phyloP scores from a whole-genome alignment of 2,329 filamentous ascomycete genomes.

The Phaeomoniella chlamydospora region DNA sequence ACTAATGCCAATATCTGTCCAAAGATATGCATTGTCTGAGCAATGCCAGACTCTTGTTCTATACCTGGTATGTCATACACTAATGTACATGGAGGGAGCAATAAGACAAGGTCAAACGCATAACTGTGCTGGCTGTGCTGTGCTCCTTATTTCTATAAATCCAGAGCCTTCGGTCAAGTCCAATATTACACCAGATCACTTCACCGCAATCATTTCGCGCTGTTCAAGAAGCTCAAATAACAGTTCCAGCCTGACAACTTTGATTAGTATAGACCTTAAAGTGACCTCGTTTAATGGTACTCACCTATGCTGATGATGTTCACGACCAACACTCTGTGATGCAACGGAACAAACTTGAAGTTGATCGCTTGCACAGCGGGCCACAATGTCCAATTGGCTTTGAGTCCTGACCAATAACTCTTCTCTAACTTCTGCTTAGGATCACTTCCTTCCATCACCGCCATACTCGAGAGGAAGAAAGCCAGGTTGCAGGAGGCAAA shows the following conservation, averaged over 20 bases:
- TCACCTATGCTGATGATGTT: slow-evolving; percentile 62
- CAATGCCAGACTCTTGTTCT: too few species aligned
- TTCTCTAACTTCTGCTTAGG: slow-evolving; percentile 55
- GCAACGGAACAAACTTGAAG: slow-evolving; percentile 73
- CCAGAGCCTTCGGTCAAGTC: too few species aligned
- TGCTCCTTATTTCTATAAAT: too few species aligned
- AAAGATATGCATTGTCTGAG: too few species aligned
- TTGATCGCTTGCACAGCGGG: slow-evolving; percentile 72
- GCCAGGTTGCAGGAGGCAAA: slow-evolving; percentile 78
- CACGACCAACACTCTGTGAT: slow-evolving; percentile 73
- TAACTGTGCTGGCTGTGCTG: too few species aligned
- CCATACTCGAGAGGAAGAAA: slow-evolving; percentile 73
- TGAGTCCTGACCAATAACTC: slow-evolving; percentile 57
- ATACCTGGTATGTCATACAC: too few species aligned
- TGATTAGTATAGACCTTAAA: background rate
- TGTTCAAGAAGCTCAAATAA: slow-evolving; percentile 42
- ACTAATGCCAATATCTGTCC: too few species aligned
- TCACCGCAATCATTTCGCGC: slow-evolving; percentile 18
- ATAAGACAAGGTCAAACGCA: too few species aligned
- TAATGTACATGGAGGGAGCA: too few species aligned
- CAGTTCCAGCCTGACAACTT: slow-evolving; percentile 39
- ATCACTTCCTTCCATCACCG: slow-evolving; percentile 57
- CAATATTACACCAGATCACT: too few species aligned
- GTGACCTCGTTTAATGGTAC: slow-evolving; percentile 12
- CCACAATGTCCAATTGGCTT: slow-evolving; percentile 81